Evolutionary conservation across 345 rosid species (phyloP), one percentile per base, ranked within the genome.

Genomic region (Heritiera littoralis): DNA sequence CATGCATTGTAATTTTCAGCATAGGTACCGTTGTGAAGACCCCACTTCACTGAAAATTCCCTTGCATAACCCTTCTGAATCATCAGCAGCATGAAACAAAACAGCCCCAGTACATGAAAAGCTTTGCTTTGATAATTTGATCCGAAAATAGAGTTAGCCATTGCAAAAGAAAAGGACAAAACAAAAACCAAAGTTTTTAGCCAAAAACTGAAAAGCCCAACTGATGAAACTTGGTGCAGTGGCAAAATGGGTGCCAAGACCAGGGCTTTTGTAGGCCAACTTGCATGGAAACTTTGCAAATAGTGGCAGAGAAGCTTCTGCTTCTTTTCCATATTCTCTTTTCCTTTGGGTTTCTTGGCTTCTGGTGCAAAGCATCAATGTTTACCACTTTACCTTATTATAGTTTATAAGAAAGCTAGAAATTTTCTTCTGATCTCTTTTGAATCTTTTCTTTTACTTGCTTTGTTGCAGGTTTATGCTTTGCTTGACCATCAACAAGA

Each of bases 31-130:
- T 67, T 77, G 14, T 89, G 89, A 45, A 88, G 84, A 13, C 83
- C 80, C 99, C 99, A 97, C 2, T 76, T 83, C 17, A 92, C 93
- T 0, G 54, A 75, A 81, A 90, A 94, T 78, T 90, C 90, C 63
- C 78, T 81, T 76, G 95, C 98, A 72, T 67, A 48, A 58, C 81
- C 84, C 81, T 80, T 84, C 49, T 74, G 87, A 54, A 84, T 67
- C 81, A 89, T 75, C 81, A 90, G 35, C 72, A 86, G 18, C 81
- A 89, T 23, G 28, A 90, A 6, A 80, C 88, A 83, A 5, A 88
- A 61, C 46, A 92, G 28, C 6, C 88, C 89, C 66, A 91, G 9
- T 32, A 78, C 79, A 61, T 20, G 66, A 45, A 80, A 70, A 45
- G 60, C 84, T 38, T 46, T 75, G 75, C 41, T 60, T 52, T 52